Conservation (phyloP, 768 basidiomycete species). For the Agaricus sinodeliciosus region DNA sequence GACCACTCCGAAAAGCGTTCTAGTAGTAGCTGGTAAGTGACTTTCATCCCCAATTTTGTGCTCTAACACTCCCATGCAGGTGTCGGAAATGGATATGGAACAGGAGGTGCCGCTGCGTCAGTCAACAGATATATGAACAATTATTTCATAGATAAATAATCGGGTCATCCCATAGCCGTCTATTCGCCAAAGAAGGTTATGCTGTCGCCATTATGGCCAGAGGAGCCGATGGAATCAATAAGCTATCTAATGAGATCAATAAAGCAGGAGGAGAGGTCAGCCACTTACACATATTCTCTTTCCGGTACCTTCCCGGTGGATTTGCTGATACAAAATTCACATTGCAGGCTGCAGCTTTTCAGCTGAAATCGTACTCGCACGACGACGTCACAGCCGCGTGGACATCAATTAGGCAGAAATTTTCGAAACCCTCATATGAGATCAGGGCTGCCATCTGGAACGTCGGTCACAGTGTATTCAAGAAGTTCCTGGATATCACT, state of each 20-base stretch:
- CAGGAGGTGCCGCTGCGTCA: conserved; percentile 54
- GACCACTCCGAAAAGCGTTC: conserved; percentile 32
- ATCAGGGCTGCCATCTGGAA: conserved; percentile 65
- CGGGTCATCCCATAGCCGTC: conserved; percentile 30
- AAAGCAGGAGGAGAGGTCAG: conserved; percentile 46
- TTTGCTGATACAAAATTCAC: neutral
- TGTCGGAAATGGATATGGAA: conserved; percentile 42
- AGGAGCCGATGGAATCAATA: conserved; percentile 48
- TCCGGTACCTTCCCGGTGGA: neutral
- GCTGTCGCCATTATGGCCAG: conserved; percentile 62
- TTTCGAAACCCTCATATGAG: conserved; percentile 39
- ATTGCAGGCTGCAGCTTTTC: conserved; percentile 48
- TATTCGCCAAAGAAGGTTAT: conserved; percentile 59
- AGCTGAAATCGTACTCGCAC: conserved; percentile 43
- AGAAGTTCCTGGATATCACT: conserved; percentile 59
- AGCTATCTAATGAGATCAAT: neutral
- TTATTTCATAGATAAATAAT: too few species aligned
- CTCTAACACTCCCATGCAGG: conserved; percentile 20
- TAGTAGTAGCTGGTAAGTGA: conserved; percentile 49
- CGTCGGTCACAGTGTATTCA: conserved; percentile 49
- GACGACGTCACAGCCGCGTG: conserved; percentile 46
- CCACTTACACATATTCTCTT: conserved; percentile 1
- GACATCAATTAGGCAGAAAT: conserved; percentile 36
- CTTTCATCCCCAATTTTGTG: neutral
- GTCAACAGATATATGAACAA: conserved; percentile 13